phyloP scores from a whole-genome alignment of 441 rosid genomes.

The Populus trichocarpa region DNA sequence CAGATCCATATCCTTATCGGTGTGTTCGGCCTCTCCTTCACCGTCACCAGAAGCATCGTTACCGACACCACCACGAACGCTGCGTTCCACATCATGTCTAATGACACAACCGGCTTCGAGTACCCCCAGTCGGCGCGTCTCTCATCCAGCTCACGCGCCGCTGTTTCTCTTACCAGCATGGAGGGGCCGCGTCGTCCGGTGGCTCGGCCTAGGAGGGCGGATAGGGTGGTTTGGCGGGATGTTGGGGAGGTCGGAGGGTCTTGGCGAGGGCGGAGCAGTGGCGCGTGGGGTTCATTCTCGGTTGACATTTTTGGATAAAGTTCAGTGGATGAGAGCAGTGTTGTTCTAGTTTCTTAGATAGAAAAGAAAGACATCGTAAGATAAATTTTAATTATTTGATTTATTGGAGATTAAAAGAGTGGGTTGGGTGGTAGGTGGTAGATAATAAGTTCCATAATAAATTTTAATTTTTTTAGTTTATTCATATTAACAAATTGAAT shows the following conservation, averaged over 20 bases:
- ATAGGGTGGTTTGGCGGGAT: slow-evolving; percentile 47
- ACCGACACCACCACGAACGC: slow-evolving; percentile 64
- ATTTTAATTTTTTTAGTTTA: too few species aligned
- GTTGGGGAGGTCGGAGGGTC: slow-evolving; percentile 27
- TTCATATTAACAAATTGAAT: too few species aligned
- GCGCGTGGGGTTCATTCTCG: slow-evolving; percentile 44
- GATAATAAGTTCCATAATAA: slow-evolving; percentile 43
- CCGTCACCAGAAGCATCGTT: slow-evolving; percentile 49
- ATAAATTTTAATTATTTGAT: too few species aligned
- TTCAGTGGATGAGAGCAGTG: background rate
- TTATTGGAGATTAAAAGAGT: background rate
- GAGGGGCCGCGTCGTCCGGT: slow-evolving; percentile 80
- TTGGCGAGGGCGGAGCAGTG: slow-evolving; percentile 62
- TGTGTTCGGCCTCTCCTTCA: slow-evolving; percentile 57
- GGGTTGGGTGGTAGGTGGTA: background rate
- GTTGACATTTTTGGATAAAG: background rate
- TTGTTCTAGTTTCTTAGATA: background rate
- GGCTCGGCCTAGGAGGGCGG: slow-evolving; percentile 66
- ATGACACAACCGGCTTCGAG: slow-evolving; percentile 78
- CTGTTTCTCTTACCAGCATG: slow-evolving; percentile 78
- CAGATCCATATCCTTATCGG: slow-evolving; percentile 73
- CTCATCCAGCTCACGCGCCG: slow-evolving; percentile 82
- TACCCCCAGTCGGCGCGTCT: slow-evolving; percentile 91
- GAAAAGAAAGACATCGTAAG: background rate
- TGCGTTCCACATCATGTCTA: slow-evolving; percentile 79